Evolutionary conservation across 257 asterid genomes (phyloP), one percentile per base, ranked within the genome.

Genomic region (Ocimum tenuiflorum): DNA sequence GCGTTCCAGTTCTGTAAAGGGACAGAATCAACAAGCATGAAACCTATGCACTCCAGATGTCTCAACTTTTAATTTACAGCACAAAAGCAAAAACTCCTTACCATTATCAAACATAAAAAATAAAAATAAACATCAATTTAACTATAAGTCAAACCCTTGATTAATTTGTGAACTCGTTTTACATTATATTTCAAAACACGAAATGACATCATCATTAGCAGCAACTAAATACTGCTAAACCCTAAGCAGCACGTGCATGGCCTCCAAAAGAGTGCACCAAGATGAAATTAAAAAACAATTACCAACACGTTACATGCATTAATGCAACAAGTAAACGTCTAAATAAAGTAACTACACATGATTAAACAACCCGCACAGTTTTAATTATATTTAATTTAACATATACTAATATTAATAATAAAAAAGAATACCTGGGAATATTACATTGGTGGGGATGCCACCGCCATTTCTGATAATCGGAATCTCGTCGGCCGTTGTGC

Each of bases 401-500:
- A n/a, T n/a, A n/a, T n/a, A n/a, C n/a, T n/a, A n/a, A n/a, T n/a
- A n/a, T n/a, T n/a, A n/a, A n/a, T n/a, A n/a, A n/a, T n/a, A 27
- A 20, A 12, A 3, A 53, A 53, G 23, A 61, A 24, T 59, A 69
- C 98, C 96, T 82, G 3, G 97, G 95, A 81, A 92, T 84, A 72
- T 84, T 17, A 64, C 97, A 92, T 0, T 41, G 72, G 7, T 75
- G 61, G 11, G 98, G 97, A 52, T 80, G 85, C 98, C 98, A 92
- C 13, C 95, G 81, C 98, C 98, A 92, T 53, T 84, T 89, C 66
- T 65, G 91, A 31, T 81, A 92, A 36, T 48, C 83, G 8, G 59
- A 49, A 53, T 92, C 90, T 1, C 14, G 60, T 11, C 98, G 67
- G 1, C 98, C 98, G 43, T 68, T 89, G 6, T 5, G 53, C 33